phyloP scores from a whole-genome alignment of 495 filamentous ascomycete species.

The Aspergillus funiculosus region DNA sequence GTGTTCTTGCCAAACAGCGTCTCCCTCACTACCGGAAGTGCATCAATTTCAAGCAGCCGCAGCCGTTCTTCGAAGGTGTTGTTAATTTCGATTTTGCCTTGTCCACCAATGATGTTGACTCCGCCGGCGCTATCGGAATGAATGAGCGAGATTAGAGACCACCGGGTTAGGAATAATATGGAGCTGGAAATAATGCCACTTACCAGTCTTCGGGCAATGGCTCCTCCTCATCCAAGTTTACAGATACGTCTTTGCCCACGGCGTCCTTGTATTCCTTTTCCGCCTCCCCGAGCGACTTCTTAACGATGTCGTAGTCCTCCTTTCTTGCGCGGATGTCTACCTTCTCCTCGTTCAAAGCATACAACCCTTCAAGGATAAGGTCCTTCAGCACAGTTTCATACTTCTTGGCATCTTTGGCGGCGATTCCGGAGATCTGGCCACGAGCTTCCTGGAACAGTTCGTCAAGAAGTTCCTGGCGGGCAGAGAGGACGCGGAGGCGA shows the following conservation, averaged over 20 bases:
- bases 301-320: conserved; percentile 66
- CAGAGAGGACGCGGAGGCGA: conserved; percentile 75
- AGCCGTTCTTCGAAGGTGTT: conserved; percentile 95
- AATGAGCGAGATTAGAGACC: too few relatives aligned
- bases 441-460: conserved; percentile 78
- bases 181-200: too few relatives aligned
- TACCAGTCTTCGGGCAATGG: conserved; percentile 78
- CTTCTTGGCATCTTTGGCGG: conserved; percentile 58
- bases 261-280: conserved; percentile 74
- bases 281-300: conserved; percentile 70
- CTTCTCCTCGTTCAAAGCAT: conserved; percentile 75
- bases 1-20: conserved; percentile 85
- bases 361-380: conserved; percentile 83
- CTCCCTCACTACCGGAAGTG: conserved; percentile 76
- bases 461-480: conserved; percentile 86
- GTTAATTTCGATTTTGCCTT: conserved; percentile 96
- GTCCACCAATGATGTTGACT: conserved; percentile 67
- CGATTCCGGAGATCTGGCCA: conserved; percentile 56
- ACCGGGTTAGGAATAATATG: too few relatives aligned
- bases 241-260: conserved; percentile 54
- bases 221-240: conserved; percentile 73
- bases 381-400: conserved; percentile 72
- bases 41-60: conserved; percentile 73
- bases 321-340: conserved; percentile 67
- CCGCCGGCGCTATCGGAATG: conserved; percentile 69